A percentile compares a stretch with the other conserved stretches of the same genome.
Evolutionary conservation across 139 green algal species (phyloP).

Genomic region (Volvox africanus): DNA sequence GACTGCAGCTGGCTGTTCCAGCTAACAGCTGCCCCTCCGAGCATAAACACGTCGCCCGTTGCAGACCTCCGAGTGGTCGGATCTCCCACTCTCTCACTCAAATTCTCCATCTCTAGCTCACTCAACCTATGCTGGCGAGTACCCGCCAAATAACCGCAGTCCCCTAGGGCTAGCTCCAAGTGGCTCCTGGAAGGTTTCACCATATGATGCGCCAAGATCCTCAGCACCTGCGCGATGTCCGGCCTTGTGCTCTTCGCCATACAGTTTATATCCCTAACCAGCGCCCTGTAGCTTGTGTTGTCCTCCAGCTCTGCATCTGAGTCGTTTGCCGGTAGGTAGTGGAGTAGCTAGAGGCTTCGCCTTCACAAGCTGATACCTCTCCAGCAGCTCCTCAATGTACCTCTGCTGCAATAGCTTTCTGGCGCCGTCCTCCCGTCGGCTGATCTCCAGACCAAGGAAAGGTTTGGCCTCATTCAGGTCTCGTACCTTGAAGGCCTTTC

Average conservation of each 20-base stretch:
- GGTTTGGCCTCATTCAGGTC: neutral
- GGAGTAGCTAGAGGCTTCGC: neutral
- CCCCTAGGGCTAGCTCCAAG: neutral
- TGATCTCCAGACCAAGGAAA: neutral
- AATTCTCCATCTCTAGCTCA: neutral
- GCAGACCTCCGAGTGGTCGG: slow-evolving; percentile 11
- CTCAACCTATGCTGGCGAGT: neutral
- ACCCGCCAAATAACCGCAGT: neutral
- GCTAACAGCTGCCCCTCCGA: slow-evolving; percentile 30
- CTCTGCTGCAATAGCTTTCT: neutral
- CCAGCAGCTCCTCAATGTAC: neutral
- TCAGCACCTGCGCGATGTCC: neutral
- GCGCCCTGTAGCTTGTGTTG: neutral
- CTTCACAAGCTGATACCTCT: neutral
- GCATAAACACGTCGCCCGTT: slow-evolving; percentile 16
- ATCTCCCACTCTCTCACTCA: slow-evolving; percentile 41
- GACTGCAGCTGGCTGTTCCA: slow-evolving; percentile 48
- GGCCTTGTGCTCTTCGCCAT: neutral
- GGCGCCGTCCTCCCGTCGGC: too few species aligned
- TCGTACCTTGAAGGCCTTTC: neutral
- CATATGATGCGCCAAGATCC: neutral
- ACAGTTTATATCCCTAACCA: neutral
- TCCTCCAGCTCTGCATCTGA: neutral
- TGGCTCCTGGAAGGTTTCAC: neutral
- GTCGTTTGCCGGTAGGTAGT: neutral